Evolutionary conservation across 306 rosid species (phyloP), one percentile per base, ranked within the genome.

Genomic region (Medicago ruthenica): DNA sequence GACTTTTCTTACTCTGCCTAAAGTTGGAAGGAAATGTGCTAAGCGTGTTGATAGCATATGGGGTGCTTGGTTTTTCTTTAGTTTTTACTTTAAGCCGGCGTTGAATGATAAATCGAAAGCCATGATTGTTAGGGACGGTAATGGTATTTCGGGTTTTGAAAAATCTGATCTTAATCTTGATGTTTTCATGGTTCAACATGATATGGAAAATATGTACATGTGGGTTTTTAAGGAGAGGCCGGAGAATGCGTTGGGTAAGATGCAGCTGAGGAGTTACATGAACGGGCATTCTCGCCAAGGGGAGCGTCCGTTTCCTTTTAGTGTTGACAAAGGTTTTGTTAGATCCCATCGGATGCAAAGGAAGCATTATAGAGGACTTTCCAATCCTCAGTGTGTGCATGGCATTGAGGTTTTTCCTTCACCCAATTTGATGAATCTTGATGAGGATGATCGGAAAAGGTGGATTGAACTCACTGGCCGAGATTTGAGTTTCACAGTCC

Each of bases 201-300:
- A 94, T 87, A 89, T 94, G 98, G 98, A 94, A 76, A 94, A 94
- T 73, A 89, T 94, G 98, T 94, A 94, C 83, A 94, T 94, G 98
- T 94, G 98, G 98, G 97, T 90, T 77, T 94, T 94, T 86, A 94
- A 94, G 93, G 96, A 89, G 79, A 87, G 93, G 77, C 98, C 98
- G 0, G 97, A 90, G 58, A 94, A 94, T 81, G 96, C 98, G 0
- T 73, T 94, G 82, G 98, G 98, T 18, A 94, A 94, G 90, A 94
- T 94, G 98, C 98, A 94, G 88, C 89, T 94, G 18, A 88, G 98
- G 84, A 94, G 97, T 80, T 94, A 86, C 88, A 94, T 94, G 98
- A 94, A 94, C 36, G 98, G 98, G 42, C 98, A 91, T 84, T 91
- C 98, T 76, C 97, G 98, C 68, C 97, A 94, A 86, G 98, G 98